These are phyloP conservation scores for Taiozyma sp. DNA, from an alignment of 1,139 yeast genomes.

Conservation along the genomic window DNA sequence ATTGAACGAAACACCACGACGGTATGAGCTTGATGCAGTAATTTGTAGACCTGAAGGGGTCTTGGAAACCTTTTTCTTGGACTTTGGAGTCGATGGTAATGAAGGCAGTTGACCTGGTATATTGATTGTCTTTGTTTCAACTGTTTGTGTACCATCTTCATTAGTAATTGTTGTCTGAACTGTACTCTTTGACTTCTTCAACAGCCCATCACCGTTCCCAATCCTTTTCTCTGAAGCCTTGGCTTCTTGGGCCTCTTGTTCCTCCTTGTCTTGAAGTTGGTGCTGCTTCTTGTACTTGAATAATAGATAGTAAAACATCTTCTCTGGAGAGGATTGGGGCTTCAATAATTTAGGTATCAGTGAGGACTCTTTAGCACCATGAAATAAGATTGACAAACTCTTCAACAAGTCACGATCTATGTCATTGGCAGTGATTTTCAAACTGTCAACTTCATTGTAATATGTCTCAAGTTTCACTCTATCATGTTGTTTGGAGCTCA, in stretches of 20 bases:
- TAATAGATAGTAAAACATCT: slow-evolving; percentile 80
- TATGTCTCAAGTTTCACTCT: slow-evolving; percentile 20
- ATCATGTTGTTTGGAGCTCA: slow-evolving; percentile 21
- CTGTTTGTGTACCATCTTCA: slow-evolving; percentile 30
- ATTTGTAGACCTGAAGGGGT: slow-evolving; percentile 25
- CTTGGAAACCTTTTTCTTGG: slow-evolving; percentile 17
- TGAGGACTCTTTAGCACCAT: slow-evolving; percentile 64
- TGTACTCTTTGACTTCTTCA: slow-evolving; percentile 42
- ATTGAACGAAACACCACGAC: slow-evolving; percentile 32
- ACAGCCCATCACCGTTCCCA: slow-evolving; percentile 20
- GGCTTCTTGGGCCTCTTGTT: slow-evolving; percentile 9
- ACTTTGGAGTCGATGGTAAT: slow-evolving; percentile 11
- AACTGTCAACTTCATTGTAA: slow-evolving; percentile 23
- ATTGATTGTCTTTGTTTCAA: slow-evolving; percentile 22
- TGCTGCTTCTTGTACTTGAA: slow-evolving; percentile 84
- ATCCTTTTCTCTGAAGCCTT: slow-evolving; percentile 14
- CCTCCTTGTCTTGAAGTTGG: slow-evolving; percentile 22
- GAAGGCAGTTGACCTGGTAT: not conserved
- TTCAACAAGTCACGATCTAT: slow-evolving; percentile 81
- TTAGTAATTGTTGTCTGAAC: slow-evolving; percentile 40
- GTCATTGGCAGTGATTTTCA: slow-evolving; percentile 33
- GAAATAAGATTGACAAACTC: slow-evolving; percentile 85
- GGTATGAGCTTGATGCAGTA: slow-evolving; percentile 31
- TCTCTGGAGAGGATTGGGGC: slow-evolving; percentile 68
- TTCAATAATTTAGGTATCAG: slow-evolving; percentile 57